A percentile compares a stretch with the other conserved stretches of the same genome.
phyloP scores from a whole-genome alignment of 2,329 filamentous ascomycete species.

The Alternaria sp. region DNA sequence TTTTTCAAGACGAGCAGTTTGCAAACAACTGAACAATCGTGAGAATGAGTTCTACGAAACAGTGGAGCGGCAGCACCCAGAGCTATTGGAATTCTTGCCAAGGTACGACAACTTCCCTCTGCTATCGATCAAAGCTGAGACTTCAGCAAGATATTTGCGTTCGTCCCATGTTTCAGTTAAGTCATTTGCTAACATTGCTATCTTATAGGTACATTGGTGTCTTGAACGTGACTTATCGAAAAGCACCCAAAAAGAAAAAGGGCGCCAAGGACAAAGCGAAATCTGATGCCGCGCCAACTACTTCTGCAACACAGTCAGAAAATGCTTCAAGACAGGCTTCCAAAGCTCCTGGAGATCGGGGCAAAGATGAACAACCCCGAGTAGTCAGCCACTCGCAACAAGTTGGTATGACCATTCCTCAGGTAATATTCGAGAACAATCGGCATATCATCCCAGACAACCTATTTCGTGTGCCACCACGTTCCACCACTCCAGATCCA shows the following conservation, averaged over 20 bases:
- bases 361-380: conserved; percentile 44
- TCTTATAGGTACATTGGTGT: conserved; percentile 88
- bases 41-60: conserved; percentile 99
- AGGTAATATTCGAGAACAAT: conserved; percentile 94
- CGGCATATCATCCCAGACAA: conserved; percentile 89
- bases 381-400: conserved; percentile 80
- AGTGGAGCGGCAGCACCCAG: conserved; percentile 88
- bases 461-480: conserved; percentile 71
- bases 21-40: conserved; percentile 96
- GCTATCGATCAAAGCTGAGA: conserved; percentile 51
- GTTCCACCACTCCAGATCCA: conserved; percentile 49
- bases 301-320: conserved; percentile 28
- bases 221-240: conserved; percentile 93
- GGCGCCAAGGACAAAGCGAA: conserved; percentile 44
- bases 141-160: conserved; percentile 37
- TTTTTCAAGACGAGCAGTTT: conserved; percentile 93
- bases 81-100: conserved; percentile 88
- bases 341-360: conserved; percentile 15
- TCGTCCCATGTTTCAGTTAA: background rate
- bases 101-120: conserved; percentile 57
- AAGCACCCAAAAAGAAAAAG: conserved; percentile 71
- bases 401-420: conserved; percentile 73
- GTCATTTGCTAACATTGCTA: conserved; percentile 43
- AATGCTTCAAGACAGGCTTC: conserved; percentile 27
- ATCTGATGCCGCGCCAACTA: conserved; percentile 24